Conservation (phyloP, 768 basidiomycete genomes). For the Pleurotus salmoneostramineus region DNA sequence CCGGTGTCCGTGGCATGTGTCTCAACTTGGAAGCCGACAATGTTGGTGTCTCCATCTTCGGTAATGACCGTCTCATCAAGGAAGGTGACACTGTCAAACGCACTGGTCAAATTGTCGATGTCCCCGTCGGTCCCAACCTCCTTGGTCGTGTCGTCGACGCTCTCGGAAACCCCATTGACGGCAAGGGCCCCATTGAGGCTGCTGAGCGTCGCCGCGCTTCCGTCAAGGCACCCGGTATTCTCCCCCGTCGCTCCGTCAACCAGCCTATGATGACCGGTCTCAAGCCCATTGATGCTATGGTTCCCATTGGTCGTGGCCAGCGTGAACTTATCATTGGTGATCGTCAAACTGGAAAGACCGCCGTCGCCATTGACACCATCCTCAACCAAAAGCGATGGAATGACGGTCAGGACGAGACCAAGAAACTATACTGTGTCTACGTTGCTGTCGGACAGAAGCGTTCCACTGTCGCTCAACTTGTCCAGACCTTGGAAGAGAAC, state of each 20-base stretch:
- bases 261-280: slow-evolving; percentile 99
- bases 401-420: slow-evolving; percentile 91
- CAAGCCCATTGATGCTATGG: slow-evolving; percentile 99
- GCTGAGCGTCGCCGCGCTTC: slow-evolving; percentile 95
- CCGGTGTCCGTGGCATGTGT: slow-evolving; percentile 99
- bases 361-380: slow-evolving; percentile 99
- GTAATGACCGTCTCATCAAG: slow-evolving; percentile 97
- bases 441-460: slow-evolving; percentile 99
- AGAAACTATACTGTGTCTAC: slow-evolving; percentile 99
- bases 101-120: slow-evolving; percentile 99
- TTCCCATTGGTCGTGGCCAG: slow-evolving; percentile 99
- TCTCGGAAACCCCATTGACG: slow-evolving; percentile 99
- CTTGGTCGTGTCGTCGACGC: slow-evolving; percentile 99
- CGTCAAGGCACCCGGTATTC: slow-evolving; percentile 97
- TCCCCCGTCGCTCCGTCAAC: slow-evolving; percentile 98
- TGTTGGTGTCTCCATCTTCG: slow-evolving; percentile 99
- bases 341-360: slow-evolving; percentile 99
- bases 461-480: slow-evolving; percentile 98
- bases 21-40: slow-evolving; percentile 99
- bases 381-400: slow-evolving; percentile 99
- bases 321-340: slow-evolving; percentile 99
- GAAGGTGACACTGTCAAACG: slow-evolving; percentile 99
- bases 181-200: slow-evolving; percentile 95
- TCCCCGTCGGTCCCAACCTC: slow-evolving; percentile 95
- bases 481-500: slow-evolving; percentile 99